Evolutionary conservation across 768 basidiomycete species (phyloP).

Genomic region (Steccherinum ochraceum): DNA sequence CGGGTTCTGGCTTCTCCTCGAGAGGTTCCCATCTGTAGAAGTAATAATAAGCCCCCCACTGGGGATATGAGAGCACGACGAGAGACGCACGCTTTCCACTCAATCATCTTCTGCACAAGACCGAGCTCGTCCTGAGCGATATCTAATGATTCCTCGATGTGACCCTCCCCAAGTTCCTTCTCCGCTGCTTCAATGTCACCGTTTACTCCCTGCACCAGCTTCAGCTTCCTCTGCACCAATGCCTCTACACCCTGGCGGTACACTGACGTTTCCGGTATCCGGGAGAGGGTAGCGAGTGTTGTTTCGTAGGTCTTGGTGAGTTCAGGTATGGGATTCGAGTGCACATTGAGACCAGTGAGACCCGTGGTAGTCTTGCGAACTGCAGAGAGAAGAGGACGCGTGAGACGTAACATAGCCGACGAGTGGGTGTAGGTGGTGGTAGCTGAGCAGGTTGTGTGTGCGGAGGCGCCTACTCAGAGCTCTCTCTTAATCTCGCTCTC

Average conservation of each 20-base stretch:
- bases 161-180: slow-evolving; percentile 71
- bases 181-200: slow-evolving; percentile 66
- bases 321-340: slow-evolving; percentile 78
- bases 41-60: not conserved
- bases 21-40: slow-evolving; percentile 80
- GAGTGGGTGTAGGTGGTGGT: slow-evolving; percentile 6
- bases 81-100: slow-evolving; percentile 91
- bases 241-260: slow-evolving; percentile 89
- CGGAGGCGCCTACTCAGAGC: slow-evolving; percentile 7
- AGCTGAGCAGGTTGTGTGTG: slow-evolving; percentile 4
- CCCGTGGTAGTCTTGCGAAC: slow-evolving; percentile 76
- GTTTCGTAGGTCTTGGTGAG: slow-evolving; percentile 69
- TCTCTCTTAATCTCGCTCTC: too few species aligned
- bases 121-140: slow-evolving; percentile 79
- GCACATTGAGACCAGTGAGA: slow-evolving; percentile 77
- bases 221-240: slow-evolving; percentile 74
- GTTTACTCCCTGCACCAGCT: slow-evolving; percentile 60
- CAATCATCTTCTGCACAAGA: slow-evolving; percentile 76
- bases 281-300: slow-evolving; percentile 62
- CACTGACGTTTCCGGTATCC: slow-evolving; percentile 75
- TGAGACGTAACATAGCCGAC: slow-evolving; percentile 67
- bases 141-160: slow-evolving; percentile 80
- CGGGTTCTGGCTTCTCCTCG: slow-evolving; percentile 70
- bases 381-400: slow-evolving; percentile 62
- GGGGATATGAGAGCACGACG: not conserved